phyloP scores from a whole-genome alignment of 768 basidiomycete species.

The Suillus subluteus region DNA sequence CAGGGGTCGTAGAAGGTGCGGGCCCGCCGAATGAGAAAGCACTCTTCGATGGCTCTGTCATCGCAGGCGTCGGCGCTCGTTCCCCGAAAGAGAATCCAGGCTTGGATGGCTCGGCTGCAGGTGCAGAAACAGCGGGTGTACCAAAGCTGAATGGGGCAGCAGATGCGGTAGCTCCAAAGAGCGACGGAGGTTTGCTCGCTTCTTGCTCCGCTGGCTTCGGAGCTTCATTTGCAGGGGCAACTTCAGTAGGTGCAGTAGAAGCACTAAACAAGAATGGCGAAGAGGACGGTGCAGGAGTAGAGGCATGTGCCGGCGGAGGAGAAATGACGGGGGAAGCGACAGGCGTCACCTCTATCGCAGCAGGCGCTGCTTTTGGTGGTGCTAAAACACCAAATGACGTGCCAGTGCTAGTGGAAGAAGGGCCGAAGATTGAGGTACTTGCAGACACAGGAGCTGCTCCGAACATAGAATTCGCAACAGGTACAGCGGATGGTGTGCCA shows the following conservation, averaged over 20 bases:
- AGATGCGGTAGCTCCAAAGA: constrained; percentile 11
- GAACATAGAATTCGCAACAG: constrained; percentile 13
- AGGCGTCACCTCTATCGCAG: constrained; percentile 24
- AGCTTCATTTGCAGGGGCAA: constrained; percentile 15
- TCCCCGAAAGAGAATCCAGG: constrained; percentile 32
- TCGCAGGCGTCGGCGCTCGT: constrained; percentile 19
- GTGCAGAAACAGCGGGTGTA: constrained; percentile 8
- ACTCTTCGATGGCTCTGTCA: constrained; percentile 35
- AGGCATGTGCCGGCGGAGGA: not conserved
- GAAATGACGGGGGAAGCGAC: constrained; percentile 16
- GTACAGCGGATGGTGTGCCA: constrained; percentile 7
- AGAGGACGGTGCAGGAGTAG: constrained; percentile 16
- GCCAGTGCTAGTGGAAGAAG: constrained; percentile 15
- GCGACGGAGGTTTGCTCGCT: constrained; percentile 7
- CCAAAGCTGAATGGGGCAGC: constrained; percentile 13
- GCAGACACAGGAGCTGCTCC: constrained; percentile 10
- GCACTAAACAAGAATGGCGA: constrained; percentile 34
- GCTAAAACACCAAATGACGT: constrained; percentile 16
- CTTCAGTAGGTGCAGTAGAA: constrained; percentile 26
- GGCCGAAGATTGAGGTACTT: constrained; percentile 16
- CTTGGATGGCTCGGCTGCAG: not conserved
- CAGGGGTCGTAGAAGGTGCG: constrained; percentile 14
- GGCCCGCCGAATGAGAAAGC: constrained; percentile 38
- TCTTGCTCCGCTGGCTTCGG: constrained; percentile 17
- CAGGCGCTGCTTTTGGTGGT: constrained; percentile 2